Percentiles rank a stretch among this genome's conserved stretches.
Conservation (phyloP, 495 filamentous ascomycete species). For the Penicillium steckii region DNA sequence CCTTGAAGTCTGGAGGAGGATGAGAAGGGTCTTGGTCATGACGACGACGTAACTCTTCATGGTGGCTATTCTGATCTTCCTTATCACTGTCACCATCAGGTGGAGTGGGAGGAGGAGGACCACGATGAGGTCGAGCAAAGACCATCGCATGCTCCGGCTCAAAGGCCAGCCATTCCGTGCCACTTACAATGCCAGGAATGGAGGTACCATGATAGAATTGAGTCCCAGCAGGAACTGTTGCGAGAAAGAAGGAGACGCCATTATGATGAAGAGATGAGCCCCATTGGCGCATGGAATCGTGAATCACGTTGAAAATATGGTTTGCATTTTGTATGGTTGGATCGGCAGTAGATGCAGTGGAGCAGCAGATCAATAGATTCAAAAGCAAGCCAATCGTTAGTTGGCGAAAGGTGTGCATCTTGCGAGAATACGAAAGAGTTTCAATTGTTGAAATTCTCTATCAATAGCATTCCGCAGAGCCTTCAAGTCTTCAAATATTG, state of each 20-base stretch:
- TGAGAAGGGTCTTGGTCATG: background rate
- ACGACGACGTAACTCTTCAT: constrained; percentile 20
- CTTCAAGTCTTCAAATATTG: no score
- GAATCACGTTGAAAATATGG: constrained; percentile 65
- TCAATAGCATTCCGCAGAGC: no score
- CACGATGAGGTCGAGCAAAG: constrained; percentile 38
- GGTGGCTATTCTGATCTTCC: background rate
- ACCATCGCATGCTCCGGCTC: constrained; percentile 65
- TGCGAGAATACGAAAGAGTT: no score
- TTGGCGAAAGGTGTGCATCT: constrained; percentile 13
- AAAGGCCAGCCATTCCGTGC: constrained; percentile 67
- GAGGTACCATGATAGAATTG: constrained; percentile 62
- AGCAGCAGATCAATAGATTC: constrained; percentile 5
- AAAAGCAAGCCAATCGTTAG: constrained; percentile 10
- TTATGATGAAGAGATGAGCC: constrained; percentile 68
- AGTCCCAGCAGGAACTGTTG: constrained; percentile 54
- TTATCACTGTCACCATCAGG: background rate
- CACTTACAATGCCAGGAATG: constrained; percentile 35
- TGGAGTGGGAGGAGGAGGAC: constrained; percentile 5
- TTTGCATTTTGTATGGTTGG: constrained; percentile 42
- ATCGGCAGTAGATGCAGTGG: background rate
- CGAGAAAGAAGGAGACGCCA: constrained; percentile 64
- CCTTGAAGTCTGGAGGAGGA: background rate
- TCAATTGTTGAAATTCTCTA: no score
- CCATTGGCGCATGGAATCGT: constrained; percentile 68